These are phyloP conservation scores for Komagataella pseudopastoris DNA, from an alignment of 805 yeast species.

Conservation along the genomic window DNA sequence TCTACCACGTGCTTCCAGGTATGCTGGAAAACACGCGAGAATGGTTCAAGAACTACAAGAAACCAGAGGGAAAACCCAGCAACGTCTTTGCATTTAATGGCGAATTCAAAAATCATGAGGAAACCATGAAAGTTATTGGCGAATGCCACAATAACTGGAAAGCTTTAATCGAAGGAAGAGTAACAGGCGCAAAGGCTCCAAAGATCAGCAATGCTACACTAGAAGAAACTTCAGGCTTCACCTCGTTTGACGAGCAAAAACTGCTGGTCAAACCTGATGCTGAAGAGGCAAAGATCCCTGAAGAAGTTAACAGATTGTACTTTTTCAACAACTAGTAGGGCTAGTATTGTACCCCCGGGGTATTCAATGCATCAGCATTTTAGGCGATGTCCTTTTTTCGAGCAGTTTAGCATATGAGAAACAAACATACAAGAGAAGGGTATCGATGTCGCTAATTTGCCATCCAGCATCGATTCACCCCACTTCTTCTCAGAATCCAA, in stretches of 20 bases:
- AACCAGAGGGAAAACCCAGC: constrained; percentile 69
- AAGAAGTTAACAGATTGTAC: constrained; percentile 22
- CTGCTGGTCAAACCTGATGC: constrained; percentile 9
- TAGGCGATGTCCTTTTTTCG: background rate
- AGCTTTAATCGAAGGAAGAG: constrained; percentile 30
- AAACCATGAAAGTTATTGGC: constrained; percentile 44
- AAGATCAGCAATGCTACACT: constrained; percentile 25
- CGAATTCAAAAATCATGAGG: constrained; percentile 40
- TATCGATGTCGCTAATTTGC: background rate
- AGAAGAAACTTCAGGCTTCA: constrained; percentile 15
- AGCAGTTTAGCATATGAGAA: background rate
- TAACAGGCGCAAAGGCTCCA: constrained; percentile 14
- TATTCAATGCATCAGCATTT: background rate
- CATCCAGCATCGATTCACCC: background rate
- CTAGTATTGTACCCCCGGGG: background rate
- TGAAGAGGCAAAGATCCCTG: constrained; percentile 23
- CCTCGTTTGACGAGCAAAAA: constrained; percentile 7
- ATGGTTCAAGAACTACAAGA: constrained; percentile 79
- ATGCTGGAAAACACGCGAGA: constrained; percentile 50
- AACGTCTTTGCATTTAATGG: constrained; percentile 70
- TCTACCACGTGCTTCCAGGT: constrained; percentile 57
- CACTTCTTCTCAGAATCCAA: background rate
- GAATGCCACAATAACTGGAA: constrained; percentile 66
- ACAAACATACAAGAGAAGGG: background rate
- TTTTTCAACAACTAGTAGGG: constrained; percentile 6